phyloP scores from a whole-genome alignment of 2,329 filamentous ascomycete genomes.

The Fusarium musae region DNA sequence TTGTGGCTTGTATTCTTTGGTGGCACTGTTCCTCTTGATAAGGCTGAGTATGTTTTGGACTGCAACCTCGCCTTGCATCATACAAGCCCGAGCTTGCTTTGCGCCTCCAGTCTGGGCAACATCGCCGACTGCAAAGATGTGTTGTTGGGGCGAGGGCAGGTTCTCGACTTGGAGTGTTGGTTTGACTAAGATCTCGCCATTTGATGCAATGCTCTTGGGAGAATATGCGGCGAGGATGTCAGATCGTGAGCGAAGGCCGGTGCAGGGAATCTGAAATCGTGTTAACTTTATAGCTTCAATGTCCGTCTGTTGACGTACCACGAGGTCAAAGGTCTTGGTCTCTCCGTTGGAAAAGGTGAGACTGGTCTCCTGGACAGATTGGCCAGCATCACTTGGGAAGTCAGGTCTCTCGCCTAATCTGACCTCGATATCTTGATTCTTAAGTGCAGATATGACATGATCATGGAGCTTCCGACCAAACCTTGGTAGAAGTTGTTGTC shows the following conservation, averaged over 20 bases:
- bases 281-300: fast-evolving
- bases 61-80: conserved; percentile 18
- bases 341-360: not conserved
- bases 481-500: conserved; percentile 12
- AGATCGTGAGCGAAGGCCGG: conserved; percentile 21
- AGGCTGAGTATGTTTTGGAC: conserved; percentile 2
- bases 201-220: not conserved
- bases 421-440: not conserved
- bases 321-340: conserved; percentile 3
- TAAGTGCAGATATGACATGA: not conserved
- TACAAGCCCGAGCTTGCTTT: conserved; percentile 22
- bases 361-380: not conserved
- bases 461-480: conserved; percentile 23
- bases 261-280: conserved; percentile 19
- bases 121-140: conserved; percentile 19
- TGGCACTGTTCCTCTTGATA: not conserved
- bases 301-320: not conserved
- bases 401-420: not conserved
- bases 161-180: conserved; percentile 18
- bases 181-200: conserved; percentile 8
- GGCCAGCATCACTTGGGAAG: not conserved
- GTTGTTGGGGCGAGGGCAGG: not conserved
- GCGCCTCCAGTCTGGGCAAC: conserved; percentile 23
- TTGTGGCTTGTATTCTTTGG: not conserved
- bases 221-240: not conserved